Conservation (phyloP, 2,329 filamentous ascomycete genomes). For the Cladosporium sp. region DNA sequence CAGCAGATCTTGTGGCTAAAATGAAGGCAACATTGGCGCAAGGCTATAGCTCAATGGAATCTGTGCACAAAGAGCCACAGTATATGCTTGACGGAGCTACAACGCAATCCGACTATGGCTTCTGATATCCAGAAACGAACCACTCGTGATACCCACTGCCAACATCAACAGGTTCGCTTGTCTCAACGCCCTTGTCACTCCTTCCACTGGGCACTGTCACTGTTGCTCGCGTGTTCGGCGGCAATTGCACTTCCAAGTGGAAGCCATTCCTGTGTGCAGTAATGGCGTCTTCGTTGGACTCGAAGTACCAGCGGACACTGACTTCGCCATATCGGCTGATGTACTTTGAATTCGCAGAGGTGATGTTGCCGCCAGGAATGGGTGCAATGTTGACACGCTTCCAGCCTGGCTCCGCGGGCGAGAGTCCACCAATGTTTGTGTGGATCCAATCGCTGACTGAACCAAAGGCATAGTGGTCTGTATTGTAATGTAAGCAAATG, state of each 20-base stretch:
- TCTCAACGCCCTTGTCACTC: background rate
- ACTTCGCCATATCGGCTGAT: slow-evolving; percentile 7
- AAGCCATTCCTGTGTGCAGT: slow-evolving; percentile 11
- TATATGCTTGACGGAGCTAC: too few species aligned
- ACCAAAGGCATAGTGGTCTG: slow-evolving; percentile 52
- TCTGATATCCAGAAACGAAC: slow-evolving; percentile 1
- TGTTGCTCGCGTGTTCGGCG: slow-evolving; percentile 2
- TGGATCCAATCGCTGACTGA: slow-evolving; percentile 53
- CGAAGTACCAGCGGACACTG: slow-evolving; percentile 2
- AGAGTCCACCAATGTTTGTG: slow-evolving; percentile 9
- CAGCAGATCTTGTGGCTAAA: background rate
- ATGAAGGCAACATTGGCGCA: background rate
- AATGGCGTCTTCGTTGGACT: slow-evolving; percentile 5
- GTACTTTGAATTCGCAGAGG: background rate
- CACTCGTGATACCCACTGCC: slow-evolving; percentile 9
- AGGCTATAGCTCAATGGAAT: background rate
- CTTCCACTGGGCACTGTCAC: background rate
- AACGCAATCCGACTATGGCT: background rate
- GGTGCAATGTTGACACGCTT: slow-evolving; percentile 6
- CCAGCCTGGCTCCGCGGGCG: slow-evolving; percentile 8
- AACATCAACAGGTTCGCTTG: background rate
- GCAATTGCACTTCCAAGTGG: slow-evolving; percentile 4
- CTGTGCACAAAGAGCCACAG: background rate
- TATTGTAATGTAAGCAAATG: background rate
- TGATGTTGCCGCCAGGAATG: slow-evolving; percentile 9